phyloP scores from a whole-genome alignment of 768 basidiomycete genomes.

The Phallus indusiatus region DNA sequence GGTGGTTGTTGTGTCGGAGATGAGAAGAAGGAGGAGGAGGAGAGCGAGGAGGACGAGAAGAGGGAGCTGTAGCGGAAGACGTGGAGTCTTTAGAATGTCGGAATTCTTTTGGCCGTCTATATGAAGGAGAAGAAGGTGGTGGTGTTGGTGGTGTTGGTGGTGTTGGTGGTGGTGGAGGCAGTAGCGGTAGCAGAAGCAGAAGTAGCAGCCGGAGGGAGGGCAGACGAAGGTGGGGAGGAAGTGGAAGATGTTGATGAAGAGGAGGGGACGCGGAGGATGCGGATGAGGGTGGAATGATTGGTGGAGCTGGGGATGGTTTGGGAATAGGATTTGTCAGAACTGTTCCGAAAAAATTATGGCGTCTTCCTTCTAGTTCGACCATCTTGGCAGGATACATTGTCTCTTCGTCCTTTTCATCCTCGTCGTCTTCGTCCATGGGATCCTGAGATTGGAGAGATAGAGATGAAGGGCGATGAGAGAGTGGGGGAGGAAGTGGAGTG shows the following conservation, averaged over 20 bases:
- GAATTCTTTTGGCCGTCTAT: neutral
- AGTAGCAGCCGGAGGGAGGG: neutral
- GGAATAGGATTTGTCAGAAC: conserved; percentile 61
- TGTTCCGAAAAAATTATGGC: conserved; percentile 74
- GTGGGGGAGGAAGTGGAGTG: conserved; percentile 29
- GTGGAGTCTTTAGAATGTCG: neutral
- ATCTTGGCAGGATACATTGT: conserved; percentile 64
- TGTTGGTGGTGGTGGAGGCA: neutral
- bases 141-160: neutral
- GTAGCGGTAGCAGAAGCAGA: no score
- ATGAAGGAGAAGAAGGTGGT: no score
- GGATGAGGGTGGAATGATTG: conserved; percentile 17
- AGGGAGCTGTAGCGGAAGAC: neutral
- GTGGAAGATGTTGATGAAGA: conserved; percentile 25
- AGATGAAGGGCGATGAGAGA: conserved; percentile 27
- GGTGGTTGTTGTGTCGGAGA: no score
- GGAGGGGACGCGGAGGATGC: no score
- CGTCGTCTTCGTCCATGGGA: conserved; percentile 55
- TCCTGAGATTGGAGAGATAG: conserved; percentile 16
- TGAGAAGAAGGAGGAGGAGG: conserved; percentile 23
- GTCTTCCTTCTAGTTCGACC: conserved; percentile 59
- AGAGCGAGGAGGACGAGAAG: conserved; percentile 22
- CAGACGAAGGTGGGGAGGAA: neutral
- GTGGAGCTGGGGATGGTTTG: conserved; percentile 27
- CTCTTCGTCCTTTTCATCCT: conserved; percentile 51